These are phyloP conservation scores for Coemansia sp. DNA, from an alignment of 192 early-diverging fungal genomes.

Conservation along the genomic window DNA sequence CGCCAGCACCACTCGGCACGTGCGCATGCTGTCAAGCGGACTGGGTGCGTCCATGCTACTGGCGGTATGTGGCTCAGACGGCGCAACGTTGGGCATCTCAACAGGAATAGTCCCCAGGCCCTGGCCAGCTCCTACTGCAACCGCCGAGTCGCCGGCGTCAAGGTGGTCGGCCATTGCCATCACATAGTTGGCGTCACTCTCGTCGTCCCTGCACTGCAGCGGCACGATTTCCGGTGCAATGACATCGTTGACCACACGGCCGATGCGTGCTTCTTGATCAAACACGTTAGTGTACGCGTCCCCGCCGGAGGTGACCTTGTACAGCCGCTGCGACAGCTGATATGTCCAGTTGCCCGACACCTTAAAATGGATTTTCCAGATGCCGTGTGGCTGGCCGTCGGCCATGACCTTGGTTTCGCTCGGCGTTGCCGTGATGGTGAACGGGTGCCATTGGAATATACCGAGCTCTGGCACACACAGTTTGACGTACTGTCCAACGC, in stretches of 20 bases:
- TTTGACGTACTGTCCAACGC: slow-evolving; percentile 72
- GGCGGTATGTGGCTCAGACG: background rate
- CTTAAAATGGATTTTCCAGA: slow-evolving; percentile 71
- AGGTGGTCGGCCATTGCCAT: slow-evolving; percentile 39
- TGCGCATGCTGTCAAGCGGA: slow-evolving; percentile 20
- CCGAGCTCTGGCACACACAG: slow-evolving; percentile 71
- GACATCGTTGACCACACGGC: slow-evolving; percentile 36
- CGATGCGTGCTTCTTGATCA: slow-evolving; percentile 49
- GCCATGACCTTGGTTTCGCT: slow-evolving; percentile 67
- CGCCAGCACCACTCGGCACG: slow-evolving; percentile 18
- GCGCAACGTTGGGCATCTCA: background rate
- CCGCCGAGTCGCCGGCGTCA: slow-evolving; percentile 35
- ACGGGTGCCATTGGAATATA: slow-evolving; percentile 77
- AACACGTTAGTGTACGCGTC: slow-evolving; percentile 45
- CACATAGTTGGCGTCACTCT: slow-evolving; percentile 29
- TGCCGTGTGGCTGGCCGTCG: slow-evolving; percentile 39
- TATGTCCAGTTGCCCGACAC: slow-evolving; percentile 75
- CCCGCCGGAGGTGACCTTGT: slow-evolving; percentile 44
- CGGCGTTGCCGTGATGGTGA: slow-evolving; percentile 71
- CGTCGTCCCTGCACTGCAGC: slow-evolving; percentile 19
- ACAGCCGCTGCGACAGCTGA: slow-evolving; percentile 58
- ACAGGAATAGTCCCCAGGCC: background rate
- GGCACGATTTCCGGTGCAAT: slow-evolving; percentile 37
- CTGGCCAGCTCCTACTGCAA: slow-evolving; percentile 5
- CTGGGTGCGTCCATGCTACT: slow-evolving; percentile 14